phyloP scores from a whole-genome alignment of 208 protist species.

The Angomonas desouzai region DNA sequence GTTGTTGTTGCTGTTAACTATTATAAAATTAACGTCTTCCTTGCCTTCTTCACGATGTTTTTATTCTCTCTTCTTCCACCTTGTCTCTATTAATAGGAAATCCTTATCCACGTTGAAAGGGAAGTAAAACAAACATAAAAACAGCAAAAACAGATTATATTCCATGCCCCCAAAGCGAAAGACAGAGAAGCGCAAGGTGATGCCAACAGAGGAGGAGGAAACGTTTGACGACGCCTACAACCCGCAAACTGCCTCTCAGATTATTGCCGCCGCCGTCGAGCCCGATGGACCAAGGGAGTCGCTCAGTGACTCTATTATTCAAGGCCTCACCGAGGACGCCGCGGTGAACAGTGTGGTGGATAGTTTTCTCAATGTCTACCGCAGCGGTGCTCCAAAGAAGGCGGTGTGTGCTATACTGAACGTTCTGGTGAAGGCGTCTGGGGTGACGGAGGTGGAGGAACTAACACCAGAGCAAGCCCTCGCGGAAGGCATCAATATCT shows the following conservation, averaged over 20 bases:
- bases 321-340: conserved; percentile 41
- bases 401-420: conserved; percentile 75
- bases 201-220: background rate
- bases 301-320: conserved; percentile 39
- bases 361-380: conserved; percentile 53
- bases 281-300: conserved; percentile 28
- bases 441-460: conserved; percentile 70
- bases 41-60: conserved; percentile 8
- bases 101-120: too few relatives aligned
- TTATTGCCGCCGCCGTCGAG: conserved; percentile 5
- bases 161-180: conserved; percentile 15
- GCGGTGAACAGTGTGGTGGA: conserved; percentile 27
- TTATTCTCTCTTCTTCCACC: background rate
- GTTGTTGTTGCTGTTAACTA: background rate
- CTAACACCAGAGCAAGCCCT: conserved; percentile 35
- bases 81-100: background rate
- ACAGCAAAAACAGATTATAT: background rate
- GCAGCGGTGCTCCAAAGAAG: conserved; percentile 21
- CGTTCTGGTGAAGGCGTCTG: conserved; percentile 64
- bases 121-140: background rate
- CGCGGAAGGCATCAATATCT: conserved; percentile 55
- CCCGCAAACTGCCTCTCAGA: background rate
- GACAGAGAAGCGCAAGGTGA: background rate
- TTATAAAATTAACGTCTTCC: conserved; percentile 5
- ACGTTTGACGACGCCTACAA: background rate